Conservation (phyloP, 495 filamentous ascomycete genomes). For the Xylaria acuta region DNA sequence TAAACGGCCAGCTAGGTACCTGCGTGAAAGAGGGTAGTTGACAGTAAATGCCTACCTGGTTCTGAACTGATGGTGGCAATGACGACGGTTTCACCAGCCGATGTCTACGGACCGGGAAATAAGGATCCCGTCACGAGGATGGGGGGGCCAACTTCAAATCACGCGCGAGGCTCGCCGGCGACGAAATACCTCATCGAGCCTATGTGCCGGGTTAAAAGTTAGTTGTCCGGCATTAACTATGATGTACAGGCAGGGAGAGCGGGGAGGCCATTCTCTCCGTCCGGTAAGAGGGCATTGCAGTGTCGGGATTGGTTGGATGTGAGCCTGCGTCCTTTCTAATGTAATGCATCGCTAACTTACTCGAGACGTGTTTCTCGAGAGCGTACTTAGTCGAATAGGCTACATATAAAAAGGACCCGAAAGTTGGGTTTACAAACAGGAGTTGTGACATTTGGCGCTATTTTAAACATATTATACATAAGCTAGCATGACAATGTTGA, state of each 20-base stretch:
- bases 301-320: background rate
- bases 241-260: too few relatives aligned
- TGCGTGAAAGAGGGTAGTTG: background rate
- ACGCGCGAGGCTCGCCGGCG: too few relatives aligned
- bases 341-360: background rate
- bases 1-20: background rate
- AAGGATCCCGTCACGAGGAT: background rate
- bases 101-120: background rate
- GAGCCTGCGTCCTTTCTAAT: background rate
- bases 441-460: conserved; percentile 5
- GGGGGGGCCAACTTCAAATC: background rate
- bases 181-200: too few relatives aligned
- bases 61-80: background rate
- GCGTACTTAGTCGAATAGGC: background rate
- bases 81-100: background rate
- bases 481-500: background rate
- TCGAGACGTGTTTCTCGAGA: background rate
- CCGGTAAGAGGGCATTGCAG: background rate
- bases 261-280: background rate
- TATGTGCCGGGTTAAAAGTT: too few relatives aligned
- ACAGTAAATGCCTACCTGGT: background rate
- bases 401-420: background rate
- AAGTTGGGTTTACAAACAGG: background rate
- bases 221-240: too few relatives aligned
- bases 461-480: conserved; percentile 16